A percentile compares a stretch with the other conserved stretches of the same genome.
Evolutionary conservation across 1,284 basidiomycete species (phyloP).

Genomic region (Phlebopus sp.): DNA sequence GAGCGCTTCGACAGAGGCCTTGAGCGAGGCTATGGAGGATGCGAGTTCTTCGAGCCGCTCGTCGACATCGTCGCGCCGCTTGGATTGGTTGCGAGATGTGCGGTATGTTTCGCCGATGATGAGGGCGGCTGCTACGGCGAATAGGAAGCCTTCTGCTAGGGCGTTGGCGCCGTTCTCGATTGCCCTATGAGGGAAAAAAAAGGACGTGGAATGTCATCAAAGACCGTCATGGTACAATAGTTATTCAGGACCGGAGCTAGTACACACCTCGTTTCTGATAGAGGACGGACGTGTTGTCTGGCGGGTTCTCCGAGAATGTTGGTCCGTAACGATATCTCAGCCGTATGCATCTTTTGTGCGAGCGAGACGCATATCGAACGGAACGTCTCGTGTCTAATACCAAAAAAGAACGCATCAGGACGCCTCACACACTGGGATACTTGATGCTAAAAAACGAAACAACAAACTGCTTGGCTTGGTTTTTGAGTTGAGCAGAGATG

Average conservation of each 20-base stretch:
- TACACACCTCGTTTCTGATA: slow-evolving; percentile 77
- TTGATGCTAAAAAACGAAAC: no score
- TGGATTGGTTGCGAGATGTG: slow-evolving; percentile 68
- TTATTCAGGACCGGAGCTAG: no score
- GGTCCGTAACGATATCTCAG: slow-evolving; percentile 75
- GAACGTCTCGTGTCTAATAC: slow-evolving; percentile 72
- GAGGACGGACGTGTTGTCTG: slow-evolving; percentile 67
- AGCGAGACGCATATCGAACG: slow-evolving; percentile 72
- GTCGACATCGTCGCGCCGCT: slow-evolving; percentile 72
- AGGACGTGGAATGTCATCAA: no score
- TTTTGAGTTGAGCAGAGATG: slow-evolving; percentile 72
- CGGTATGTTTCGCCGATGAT: slow-evolving; percentile 82
- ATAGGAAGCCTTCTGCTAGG: slow-evolving; percentile 85
- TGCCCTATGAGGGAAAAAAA: slow-evolving; percentile 49
- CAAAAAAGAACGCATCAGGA: no score
- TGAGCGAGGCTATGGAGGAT: slow-evolving; percentile 45
- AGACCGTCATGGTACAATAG: no score
- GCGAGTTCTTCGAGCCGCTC: slow-evolving; percentile 67
- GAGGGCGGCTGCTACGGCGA: slow-evolving; percentile 71
- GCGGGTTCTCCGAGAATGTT: slow-evolving; percentile 79
- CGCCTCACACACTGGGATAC: no score
- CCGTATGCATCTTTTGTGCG: slow-evolving; percentile 79
- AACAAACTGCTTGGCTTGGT: slow-evolving; percentile 75
- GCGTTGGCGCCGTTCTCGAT: slow-evolving; percentile 88
- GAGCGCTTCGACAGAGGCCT: slow-evolving; percentile 44